Base-by-base conservation (phyloP, 2,329 filamentous ascomycete genomes). In the Escovopsis weberi region DNA sequence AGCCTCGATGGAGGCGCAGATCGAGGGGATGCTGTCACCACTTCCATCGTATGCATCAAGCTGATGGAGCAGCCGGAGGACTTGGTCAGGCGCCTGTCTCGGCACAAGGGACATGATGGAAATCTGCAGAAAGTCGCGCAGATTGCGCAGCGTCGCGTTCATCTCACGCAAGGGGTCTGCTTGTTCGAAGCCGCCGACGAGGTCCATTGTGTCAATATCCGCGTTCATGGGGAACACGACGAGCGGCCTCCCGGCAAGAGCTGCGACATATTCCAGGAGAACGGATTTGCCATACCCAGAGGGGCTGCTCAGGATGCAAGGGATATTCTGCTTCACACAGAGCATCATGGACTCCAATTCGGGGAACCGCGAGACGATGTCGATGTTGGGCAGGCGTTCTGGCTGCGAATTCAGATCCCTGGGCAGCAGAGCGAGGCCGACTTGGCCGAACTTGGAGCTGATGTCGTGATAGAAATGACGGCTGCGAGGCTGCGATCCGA, bases 121-220 rank as follows among this genome's bases (percentile, higher is more conserved):
- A 4, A 57, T 55, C 43, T 76, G 72, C 15, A 82, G 55, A 43
- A 72, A 71, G 6, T 63, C 54, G 11, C 66, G 63, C 11, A 84
- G 55, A 30, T 54, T 53, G 39, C 73, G 65, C 26, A 78, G 57
- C 11, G 60, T 55, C n/a, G 68, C 66, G 42, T 82, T 79, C 4
- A 85, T 67, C 47, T 83, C 76, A 43, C 89, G 74, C 41, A 82
- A 70, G 19, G 85, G 78, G 57, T 98, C 91, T 15, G 85, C 80
- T 61, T 98, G 91, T 59, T 98, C 91, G 56, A 94, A 98, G 0
- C 91, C 91, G 54, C 91, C 91, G 44, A 98, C 85, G 43, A 98
- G 75, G 61, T 98, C 91, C 79, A 94, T 94, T 1, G 89, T 88
- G 59, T 98, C 91, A 37, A 94, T 84, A 53, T 98, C 93, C 6